Evolutionary conservation across 2,329 filamentous ascomycete genomes (phyloP).

Genomic region (Hymenoscyphus occultus): DNA sequence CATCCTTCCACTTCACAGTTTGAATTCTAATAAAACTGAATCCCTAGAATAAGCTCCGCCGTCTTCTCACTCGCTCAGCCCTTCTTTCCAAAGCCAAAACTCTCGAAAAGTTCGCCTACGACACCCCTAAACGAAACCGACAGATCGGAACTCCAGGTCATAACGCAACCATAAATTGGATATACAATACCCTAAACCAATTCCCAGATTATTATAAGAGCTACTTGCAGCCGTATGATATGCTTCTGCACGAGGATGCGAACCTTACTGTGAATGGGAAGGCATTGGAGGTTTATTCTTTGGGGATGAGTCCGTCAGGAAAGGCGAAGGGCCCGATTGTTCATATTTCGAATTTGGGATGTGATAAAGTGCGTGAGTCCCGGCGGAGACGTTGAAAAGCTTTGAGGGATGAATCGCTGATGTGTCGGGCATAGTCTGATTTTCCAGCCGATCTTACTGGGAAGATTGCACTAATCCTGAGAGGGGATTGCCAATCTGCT

Average conservation of each 20-base stretch:
- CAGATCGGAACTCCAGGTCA: constrained; percentile 3
- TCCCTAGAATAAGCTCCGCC: neutral
- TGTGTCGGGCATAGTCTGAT: constrained; percentile 42
- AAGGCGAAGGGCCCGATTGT: constrained; percentile 17
- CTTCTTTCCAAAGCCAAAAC: neutral
- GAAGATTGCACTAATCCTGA: constrained; percentile 65
- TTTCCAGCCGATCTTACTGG: constrained; percentile 57
- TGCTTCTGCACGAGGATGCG: constrained; percentile 11
- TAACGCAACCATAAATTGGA: constrained; percentile 29
- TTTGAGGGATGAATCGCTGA: neutral
- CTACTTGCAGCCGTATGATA: constrained; percentile 44
- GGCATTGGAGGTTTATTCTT: constrained; percentile 12
- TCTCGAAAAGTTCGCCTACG: neutral
- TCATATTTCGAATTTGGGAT: constrained; percentile 22
- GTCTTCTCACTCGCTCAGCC: neutral
- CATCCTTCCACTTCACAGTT: too few species aligned
- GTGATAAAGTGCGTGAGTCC: constrained; percentile 13
- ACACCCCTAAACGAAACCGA: neutral
- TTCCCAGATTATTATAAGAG: constrained; percentile 39
- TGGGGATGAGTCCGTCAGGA: constrained; percentile 18
- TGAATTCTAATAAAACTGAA: neutral
- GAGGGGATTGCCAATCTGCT: constrained; percentile 68
- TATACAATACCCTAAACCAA: constrained; percentile 40
- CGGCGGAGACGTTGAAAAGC: neutral
- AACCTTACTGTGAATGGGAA: constrained; percentile 17